phyloP scores from a whole-genome alignment of 495 filamentous ascomycete species.

The Halenospora varia region DNA sequence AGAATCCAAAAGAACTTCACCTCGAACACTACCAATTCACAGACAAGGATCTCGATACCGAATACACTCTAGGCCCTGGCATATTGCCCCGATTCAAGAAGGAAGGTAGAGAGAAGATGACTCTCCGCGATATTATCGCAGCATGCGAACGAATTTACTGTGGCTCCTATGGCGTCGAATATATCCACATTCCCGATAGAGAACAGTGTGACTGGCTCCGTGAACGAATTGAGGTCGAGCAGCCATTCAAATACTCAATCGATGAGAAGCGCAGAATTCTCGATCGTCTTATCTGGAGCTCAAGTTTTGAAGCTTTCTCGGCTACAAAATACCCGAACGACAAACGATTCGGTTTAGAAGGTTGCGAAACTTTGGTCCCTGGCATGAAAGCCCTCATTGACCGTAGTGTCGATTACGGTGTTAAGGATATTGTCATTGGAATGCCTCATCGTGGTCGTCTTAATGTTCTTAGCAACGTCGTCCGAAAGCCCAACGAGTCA shows the following conservation, averaged over 20 bases:
- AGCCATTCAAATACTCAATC: constrained; percentile 90
- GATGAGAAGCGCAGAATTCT: constrained; percentile 97
- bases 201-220: constrained; percentile 98
- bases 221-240: constrained; percentile 87
- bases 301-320: constrained; percentile 91
- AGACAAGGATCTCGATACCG: constrained; percentile 88
- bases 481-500: constrained; percentile 97
- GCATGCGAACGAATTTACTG: constrained; percentile 96
- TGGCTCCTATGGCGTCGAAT: constrained; percentile 93
- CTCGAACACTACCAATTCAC: constrained; percentile 92
- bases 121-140: constrained; percentile 85
- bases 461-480: constrained; percentile 97
- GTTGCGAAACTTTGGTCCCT: constrained; percentile 91
- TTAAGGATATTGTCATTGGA: constrained; percentile 98
- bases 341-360: constrained; percentile 97
- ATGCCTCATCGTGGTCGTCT: constrained; percentile 99
- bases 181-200: constrained; percentile 96
- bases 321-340: constrained; percentile 98
- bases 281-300: constrained; percentile 96
- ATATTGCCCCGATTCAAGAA: constrained; percentile 92
- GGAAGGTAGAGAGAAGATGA: constrained; percentile 90
- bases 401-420: constrained; percentile 93
- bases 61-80: constrained; percentile 89
- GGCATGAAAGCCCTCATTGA: constrained; percentile 99
- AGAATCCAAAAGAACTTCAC: constrained; percentile 86